Conservation (phyloP, 345 rosid species). For the Ceriops tagal region DNA sequence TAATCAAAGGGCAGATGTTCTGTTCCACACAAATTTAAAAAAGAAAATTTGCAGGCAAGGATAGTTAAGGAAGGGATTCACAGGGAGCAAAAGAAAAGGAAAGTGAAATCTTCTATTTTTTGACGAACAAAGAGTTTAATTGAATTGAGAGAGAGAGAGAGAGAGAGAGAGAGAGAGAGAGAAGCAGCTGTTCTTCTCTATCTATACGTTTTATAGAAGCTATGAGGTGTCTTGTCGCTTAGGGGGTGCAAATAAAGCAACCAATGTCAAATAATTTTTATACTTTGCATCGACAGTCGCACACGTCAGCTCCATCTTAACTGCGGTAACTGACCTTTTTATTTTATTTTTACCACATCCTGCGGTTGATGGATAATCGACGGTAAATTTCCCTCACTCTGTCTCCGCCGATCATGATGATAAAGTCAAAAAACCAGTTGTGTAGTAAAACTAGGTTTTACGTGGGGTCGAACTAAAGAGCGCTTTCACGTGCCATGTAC, state of each 20-base stretch:
- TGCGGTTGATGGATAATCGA: conserved; percentile 12
- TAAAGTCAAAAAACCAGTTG: no score
- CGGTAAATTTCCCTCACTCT: no score
- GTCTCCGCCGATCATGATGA: no score
- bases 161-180: conserved; percentile 16
- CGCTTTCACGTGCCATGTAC: no score
- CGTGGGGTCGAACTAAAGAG: no score
- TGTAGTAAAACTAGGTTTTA: no score
- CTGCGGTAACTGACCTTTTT: conserved; percentile 21
- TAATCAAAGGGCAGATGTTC: conserved; percentile 25
- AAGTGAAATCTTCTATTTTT: background rate
- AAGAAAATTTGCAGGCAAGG: conserved; percentile 14
- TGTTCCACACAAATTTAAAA: background rate
- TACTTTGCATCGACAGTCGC: conserved; percentile 4
- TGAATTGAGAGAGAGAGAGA: background rate
- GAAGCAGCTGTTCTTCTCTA: conserved; percentile 31
- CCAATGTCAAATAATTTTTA: background rate
- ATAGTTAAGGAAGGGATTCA: conserved; percentile 15
- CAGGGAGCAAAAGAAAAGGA: conserved; percentile 4
- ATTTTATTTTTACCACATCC: conserved; percentile 12
- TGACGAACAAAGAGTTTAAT: background rate
- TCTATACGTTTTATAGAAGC: conserved; percentile 37
- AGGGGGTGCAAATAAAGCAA: conserved; percentile 9
- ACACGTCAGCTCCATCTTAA: conserved; percentile 32
- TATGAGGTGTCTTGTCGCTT: conserved; percentile 34